Evolutionary conservation across 192 early-diverging fungal genomes (phyloP).

Genomic region (Gonapodya prolifera): DNA sequence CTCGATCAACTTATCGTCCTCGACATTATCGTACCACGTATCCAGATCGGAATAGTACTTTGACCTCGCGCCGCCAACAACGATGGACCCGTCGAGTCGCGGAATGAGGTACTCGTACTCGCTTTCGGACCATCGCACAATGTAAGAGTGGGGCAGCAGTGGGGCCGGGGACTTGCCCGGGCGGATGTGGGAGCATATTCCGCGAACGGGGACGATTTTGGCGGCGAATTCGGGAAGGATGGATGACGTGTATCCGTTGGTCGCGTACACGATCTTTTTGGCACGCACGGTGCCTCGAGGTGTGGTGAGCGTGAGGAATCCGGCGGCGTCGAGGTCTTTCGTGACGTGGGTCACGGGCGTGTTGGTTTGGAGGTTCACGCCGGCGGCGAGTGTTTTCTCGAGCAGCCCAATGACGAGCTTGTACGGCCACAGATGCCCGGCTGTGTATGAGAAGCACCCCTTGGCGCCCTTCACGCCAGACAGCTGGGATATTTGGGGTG

Average conservation of each 20-base stretch:
- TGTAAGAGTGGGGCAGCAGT: background rate
- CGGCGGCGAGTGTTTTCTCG: background rate
- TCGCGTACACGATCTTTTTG: slow-evolving; percentile 22
- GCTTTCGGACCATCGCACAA: slow-evolving; percentile 12
- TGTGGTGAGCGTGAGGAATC: slow-evolving; percentile 11
- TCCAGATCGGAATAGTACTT: background rate
- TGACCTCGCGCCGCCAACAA: slow-evolving; percentile 13
- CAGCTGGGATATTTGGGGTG: too few relatives aligned
- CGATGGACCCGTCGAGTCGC: background rate
- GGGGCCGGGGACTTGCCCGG: slow-evolving; percentile 13
- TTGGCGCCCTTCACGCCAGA: background rate
- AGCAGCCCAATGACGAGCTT: slow-evolving; percentile 9
- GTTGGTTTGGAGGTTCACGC: slow-evolving; percentile 9
- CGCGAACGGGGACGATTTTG: slow-evolving; percentile 23
- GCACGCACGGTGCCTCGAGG: slow-evolving; percentile 12
- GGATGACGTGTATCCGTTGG: slow-evolving; percentile 29
- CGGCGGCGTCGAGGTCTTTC: background rate
- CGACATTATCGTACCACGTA: slow-evolving; percentile 17
- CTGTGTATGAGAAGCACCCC: background rate
- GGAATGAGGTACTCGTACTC: slow-evolving; percentile 2
- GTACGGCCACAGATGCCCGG: slow-evolving; percentile 20
- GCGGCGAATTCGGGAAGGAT: slow-evolving; percentile 18
- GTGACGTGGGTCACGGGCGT: slow-evolving; percentile 11
- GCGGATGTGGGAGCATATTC: slow-evolving; percentile 25
- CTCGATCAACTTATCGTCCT: slow-evolving; percentile 15